Evolutionary conservation across 345 rosid genomes (phyloP).

Genomic region (Citrus reticulata): DNA sequence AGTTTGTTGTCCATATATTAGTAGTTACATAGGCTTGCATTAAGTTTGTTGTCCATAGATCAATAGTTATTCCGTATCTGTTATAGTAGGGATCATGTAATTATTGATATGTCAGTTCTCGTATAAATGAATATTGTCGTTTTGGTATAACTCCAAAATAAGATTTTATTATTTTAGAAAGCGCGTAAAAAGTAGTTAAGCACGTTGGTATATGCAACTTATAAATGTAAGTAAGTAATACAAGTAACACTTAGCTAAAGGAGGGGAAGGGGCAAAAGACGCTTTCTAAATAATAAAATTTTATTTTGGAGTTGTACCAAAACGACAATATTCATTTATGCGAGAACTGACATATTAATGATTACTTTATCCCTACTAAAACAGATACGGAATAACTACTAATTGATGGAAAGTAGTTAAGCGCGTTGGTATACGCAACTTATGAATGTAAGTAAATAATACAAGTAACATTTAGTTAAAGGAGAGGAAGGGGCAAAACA

Average conservation of each 20-base stretch:
- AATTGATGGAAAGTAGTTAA: not conserved
- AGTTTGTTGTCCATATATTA: not conserved
- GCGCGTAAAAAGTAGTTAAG: not conserved
- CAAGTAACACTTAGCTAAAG: too few species aligned
- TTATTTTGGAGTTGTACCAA: not conserved
- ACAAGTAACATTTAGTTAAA: too few species aligned
- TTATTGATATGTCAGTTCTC: not conserved
- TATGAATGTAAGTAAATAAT: too few species aligned
- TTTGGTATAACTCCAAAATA: not conserved
- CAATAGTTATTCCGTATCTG: not conserved
- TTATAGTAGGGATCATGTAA: not conserved
- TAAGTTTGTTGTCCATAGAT: not conserved
- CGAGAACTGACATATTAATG: not conserved
- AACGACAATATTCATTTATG: not conserved
- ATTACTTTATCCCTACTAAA: not conserved
- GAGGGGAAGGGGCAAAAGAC: too few species aligned
- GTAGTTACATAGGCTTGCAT: not conserved
- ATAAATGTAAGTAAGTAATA: too few species aligned
- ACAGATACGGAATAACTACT: not conserved
- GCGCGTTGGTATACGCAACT: too few species aligned
- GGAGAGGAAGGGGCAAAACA: too few species aligned
- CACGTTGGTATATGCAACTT: too few species aligned
- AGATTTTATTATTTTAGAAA: not conserved
- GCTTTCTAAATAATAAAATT: too few species aligned
- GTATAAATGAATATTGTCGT: not conserved